Percentiles rank a stretch among this genome's conserved stretches.
phyloP scores from a whole-genome alignment of 2,329 filamentous ascomycete genomes.

The Gnomoniopsis sp. region DNA sequence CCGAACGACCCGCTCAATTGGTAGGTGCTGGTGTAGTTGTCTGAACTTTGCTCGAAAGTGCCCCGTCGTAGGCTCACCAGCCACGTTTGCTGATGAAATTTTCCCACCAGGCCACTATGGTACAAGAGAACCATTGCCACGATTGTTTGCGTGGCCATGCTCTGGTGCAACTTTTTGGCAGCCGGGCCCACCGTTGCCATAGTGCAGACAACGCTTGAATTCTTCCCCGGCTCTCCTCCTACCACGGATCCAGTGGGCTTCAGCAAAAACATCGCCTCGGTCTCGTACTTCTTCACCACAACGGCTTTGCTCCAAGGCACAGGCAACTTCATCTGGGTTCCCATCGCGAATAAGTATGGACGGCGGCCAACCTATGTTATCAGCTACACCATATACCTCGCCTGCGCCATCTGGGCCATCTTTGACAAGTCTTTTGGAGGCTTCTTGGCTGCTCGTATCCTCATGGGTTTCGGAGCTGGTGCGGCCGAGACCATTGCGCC shows the following conservation, averaged over 20 bases:
- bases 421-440: conserved; percentile 37
- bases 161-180: conserved; percentile 54
- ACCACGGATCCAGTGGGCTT: conserved; percentile 24
- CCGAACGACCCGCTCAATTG: conserved; percentile 53
- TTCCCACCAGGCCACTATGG: conserved; percentile 34
- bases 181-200: conserved; percentile 53
- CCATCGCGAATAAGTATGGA: conserved; percentile 42
- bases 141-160: conserved; percentile 49
- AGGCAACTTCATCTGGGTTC: conserved; percentile 45
- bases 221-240: conserved; percentile 37
- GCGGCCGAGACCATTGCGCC: conserved; percentile 50
- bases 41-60: too few species aligned
- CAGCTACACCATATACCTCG: conserved; percentile 41
- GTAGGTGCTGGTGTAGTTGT: conserved; percentile 26
- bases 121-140: conserved; percentile 48
- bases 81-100: not conserved
- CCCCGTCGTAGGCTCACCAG: not conserved
- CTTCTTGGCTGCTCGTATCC: conserved; percentile 43
- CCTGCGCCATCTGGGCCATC: conserved; percentile 38
- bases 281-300: conserved; percentile 51
- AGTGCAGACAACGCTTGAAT: conserved; percentile 40
- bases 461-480: conserved; percentile 52
- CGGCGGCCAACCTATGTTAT: conserved; percentile 40
- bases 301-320: conserved; percentile 47
- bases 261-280: conserved; percentile 35